phyloP scores from a whole-genome alignment of 108 stramenopile genomes.

The Cyclostephanos invisitatus region DNA sequence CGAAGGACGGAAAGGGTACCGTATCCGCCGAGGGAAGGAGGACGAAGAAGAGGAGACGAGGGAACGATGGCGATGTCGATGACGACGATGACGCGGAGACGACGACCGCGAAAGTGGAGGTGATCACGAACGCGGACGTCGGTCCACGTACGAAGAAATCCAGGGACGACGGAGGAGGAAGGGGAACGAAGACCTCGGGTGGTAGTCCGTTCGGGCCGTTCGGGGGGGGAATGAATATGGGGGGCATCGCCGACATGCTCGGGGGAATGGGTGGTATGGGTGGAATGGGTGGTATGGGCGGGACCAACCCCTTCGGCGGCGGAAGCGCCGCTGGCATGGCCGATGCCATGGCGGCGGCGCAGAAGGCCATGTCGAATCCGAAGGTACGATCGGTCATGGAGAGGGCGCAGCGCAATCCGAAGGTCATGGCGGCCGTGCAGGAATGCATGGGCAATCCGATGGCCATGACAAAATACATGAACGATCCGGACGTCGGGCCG shows the following conservation, averaged over 20 bases:
- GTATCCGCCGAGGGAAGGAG: slow-evolving; percentile 4
- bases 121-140: slow-evolving; percentile 66
- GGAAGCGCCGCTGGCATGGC: slow-evolving; percentile 53
- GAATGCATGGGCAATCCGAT: slow-evolving; percentile 88
- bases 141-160: slow-evolving; percentile 58
- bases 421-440: slow-evolving; percentile 69
- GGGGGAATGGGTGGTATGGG: slow-evolving; percentile 70
- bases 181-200: slow-evolving; percentile 31
- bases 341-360: slow-evolving; percentile 69
- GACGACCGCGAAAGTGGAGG: slow-evolving; percentile 72
- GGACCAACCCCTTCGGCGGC: slow-evolving; percentile 48
- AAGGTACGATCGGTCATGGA: slow-evolving; percentile 69
- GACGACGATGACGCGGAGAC: slow-evolving; percentile 66
- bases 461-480: slow-evolving; percentile 78
- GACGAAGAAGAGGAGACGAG: slow-evolving; percentile 46
- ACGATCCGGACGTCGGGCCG: slow-evolving; percentile 78
- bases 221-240: slow-evolving; percentile 73
- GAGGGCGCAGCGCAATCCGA: slow-evolving; percentile 72
- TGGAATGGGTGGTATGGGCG: slow-evolving; percentile 52
- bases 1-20: background rate
- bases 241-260: slow-evolving; percentile 70
- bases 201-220: no score
- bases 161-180: slow-evolving; percentile 45
- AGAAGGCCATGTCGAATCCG: slow-evolving; percentile 83
- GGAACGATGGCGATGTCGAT: slow-evolving; percentile 57